A percentile compares a stretch with the other conserved stretches of the same genome.
These are phyloP conservation scores for Synchytrium microbalum DNA, from an alignment of 371 early-diverging fungal species.

Conservation along the genomic window DNA sequence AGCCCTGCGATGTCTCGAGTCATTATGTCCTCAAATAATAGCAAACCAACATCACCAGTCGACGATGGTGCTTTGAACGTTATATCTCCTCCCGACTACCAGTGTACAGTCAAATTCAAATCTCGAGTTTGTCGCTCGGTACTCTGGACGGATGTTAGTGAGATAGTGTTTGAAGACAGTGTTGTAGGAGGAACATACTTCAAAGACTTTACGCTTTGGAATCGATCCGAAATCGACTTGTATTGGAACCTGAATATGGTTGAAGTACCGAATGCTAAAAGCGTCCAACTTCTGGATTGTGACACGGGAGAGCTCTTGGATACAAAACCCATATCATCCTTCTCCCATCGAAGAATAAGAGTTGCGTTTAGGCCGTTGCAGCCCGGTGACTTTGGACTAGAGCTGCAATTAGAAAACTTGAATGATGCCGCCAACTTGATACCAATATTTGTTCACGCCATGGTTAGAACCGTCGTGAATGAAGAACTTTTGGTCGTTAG, in stretches of 20 bases:
- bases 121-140: constrained; percentile 81
- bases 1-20: neutral
- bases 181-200: constrained; percentile 78
- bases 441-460: constrained; percentile 72
- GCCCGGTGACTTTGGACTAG: constrained; percentile 82
- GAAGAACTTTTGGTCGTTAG: constrained; percentile 72
- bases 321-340: constrained; percentile 56
- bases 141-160: constrained; percentile 80
- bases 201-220: constrained; percentile 82
- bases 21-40: neutral
- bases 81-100: neutral
- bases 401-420: constrained; percentile 80
- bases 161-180: constrained; percentile 88
- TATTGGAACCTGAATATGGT: constrained; percentile 75
- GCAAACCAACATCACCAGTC: neutral
- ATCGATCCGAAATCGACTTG: constrained; percentile 84
- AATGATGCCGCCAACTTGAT: constrained; percentile 80
- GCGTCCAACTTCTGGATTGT: constrained; percentile 59
- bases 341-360: constrained; percentile 63
- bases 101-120: constrained; percentile 68
- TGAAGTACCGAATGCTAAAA: constrained; percentile 44
- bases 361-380: constrained; percentile 80
- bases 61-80: neutral
- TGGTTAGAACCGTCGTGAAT: constrained; percentile 63
- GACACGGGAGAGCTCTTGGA: constrained; percentile 57